Evolutionary conservation across 2,329 filamentous ascomycete species (phyloP), one percentile per base, ranked within the genome.

Genomic region (Myriosclerotinia curreyana): DNA sequence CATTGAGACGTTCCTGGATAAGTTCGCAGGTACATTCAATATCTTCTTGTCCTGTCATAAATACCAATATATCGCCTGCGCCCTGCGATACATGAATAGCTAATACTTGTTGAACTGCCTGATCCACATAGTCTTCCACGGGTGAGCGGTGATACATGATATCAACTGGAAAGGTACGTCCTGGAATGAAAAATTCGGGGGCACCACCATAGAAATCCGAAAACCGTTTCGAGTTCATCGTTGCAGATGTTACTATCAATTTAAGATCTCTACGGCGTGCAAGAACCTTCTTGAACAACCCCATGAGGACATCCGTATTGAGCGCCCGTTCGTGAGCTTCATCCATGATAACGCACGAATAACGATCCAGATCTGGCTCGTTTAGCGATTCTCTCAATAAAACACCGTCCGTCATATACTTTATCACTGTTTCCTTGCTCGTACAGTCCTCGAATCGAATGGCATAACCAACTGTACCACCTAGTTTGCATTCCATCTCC

Each of bases 271-370:
- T 85, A 66, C 96, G 85, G 60, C 94, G 84, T 67, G 94, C 89
- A 54, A 99, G 79, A 5, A 99, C 94, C 77, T 99, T 99, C 76
- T 98, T 99, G 79, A 99, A 94, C 36, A 99, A 79, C 0, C 95
- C 95, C 91, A 99, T 96, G 17, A 99, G 79, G 22, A 99, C 94
- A 76, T 99, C 95, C 0, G 95, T 99, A 74, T 99, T 98, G 58
- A 99, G 79, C 1, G 95, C 94, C 75, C 95, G 86, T 77, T 99
- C 95, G 82, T 99, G 95, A 5, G 95, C 96, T 79, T 99, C 95
- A 74, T 99, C 95, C 95, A 99, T 99, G 77, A 99, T 99, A 72
- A 99, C 92, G 75, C 93, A 97, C 17, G 94, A 96, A 75, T 99
- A 99, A 69, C 91, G 91, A 76, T 98, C 95, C 53, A 99, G 81